These are phyloP conservation scores for Artemisia tridentata DNA, from an alignment of 129 eudicot genomes.

Conservation along the genomic window DNA sequence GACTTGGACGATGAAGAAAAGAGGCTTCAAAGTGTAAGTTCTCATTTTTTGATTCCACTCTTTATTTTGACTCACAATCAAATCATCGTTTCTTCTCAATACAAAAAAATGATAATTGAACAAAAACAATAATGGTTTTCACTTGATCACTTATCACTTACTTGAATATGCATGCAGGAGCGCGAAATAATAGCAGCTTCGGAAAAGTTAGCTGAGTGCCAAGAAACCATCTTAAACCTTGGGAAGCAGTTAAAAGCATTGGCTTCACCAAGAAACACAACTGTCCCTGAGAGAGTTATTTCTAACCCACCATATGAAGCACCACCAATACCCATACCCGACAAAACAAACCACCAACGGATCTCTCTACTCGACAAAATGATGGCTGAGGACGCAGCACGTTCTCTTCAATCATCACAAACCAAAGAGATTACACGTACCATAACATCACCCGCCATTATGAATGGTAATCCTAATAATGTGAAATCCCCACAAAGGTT, in stretches of 20 bases:
- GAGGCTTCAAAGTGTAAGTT: slow-evolving; percentile 69
- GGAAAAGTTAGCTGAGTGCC: slow-evolving; percentile 90
- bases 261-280: slow-evolving; percentile 58
- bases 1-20: slow-evolving; percentile 35
- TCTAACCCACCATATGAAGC: slow-evolving; percentile 37
- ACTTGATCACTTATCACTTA: neutral
- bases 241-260: slow-evolving; percentile 87
- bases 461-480: slow-evolving; percentile 26
- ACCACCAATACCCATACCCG: slow-evolving; percentile 27
- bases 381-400: slow-evolving; percentile 75
- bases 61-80: neutral
- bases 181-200: slow-evolving; percentile 83
- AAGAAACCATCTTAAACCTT: slow-evolving; percentile 79
- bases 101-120: too few species aligned
- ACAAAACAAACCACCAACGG: slow-evolving; percentile 38
- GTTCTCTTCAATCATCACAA: slow-evolving; percentile 32
- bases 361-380: slow-evolving; percentile 73
- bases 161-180: slow-evolving; percentile 43
- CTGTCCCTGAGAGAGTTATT: slow-evolving; percentile 42
- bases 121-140: too few species aligned
- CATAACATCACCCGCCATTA: slow-evolving; percentile 23
- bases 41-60: neutral
- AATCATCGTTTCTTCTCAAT: neutral
- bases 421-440: slow-evolving; percentile 39
- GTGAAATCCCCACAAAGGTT: slow-evolving; percentile 30